Percentiles rank a stretch among this genome's conserved stretches.
Evolutionary conservation across 257 asterid genomes (phyloP).

Genomic region (Solanum virginianum): DNA sequence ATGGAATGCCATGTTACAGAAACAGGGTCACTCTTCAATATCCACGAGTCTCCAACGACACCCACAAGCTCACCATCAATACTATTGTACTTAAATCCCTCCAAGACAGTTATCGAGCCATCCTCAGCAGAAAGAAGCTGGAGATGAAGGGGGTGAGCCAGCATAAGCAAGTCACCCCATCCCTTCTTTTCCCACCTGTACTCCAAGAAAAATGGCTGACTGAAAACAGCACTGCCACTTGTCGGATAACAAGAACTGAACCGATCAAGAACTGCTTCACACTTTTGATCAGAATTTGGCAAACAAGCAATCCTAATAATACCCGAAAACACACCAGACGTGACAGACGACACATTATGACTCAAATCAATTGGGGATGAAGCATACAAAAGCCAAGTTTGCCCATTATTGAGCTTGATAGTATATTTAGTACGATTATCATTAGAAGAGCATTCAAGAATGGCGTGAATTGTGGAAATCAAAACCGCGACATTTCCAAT

Average conservation of each 20-base stretch:
- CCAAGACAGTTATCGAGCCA: constrained; percentile 33
- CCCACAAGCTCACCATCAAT: constrained; percentile 92
- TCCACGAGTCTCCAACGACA: constrained; percentile 88
- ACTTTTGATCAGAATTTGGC: constrained; percentile 35
- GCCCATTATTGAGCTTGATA: constrained; percentile 62
- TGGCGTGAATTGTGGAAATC: constrained; percentile 72
- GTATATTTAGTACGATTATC: constrained; percentile 45
- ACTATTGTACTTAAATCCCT: constrained; percentile 56
- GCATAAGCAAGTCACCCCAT: constrained; percentile 82
- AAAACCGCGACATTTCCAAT: constrained; percentile 23
- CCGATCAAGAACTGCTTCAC: constrained; percentile 45
- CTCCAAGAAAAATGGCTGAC: constrained; percentile 56
- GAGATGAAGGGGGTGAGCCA: constrained; percentile 92
- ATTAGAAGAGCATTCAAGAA: constrained; percentile 43
- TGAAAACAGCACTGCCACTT: constrained; percentile 52
- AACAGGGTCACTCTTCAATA: constrained; percentile 57
- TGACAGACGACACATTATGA: constrained; percentile 31
- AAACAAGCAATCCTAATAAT: constrained; percentile 57
- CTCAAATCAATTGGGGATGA: constrained; percentile 49
- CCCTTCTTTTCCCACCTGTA: constrained; percentile 85
- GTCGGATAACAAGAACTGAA: constrained; percentile 70
- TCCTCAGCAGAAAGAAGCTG: constrained; percentile 39
- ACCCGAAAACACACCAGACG: constrained; percentile 51
- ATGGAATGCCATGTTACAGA: constrained; percentile 86
- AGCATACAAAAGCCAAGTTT: constrained; percentile 75